phyloP scores from a whole-genome alignment of 306 rosid species.

The Nissolia schottii region DNA sequence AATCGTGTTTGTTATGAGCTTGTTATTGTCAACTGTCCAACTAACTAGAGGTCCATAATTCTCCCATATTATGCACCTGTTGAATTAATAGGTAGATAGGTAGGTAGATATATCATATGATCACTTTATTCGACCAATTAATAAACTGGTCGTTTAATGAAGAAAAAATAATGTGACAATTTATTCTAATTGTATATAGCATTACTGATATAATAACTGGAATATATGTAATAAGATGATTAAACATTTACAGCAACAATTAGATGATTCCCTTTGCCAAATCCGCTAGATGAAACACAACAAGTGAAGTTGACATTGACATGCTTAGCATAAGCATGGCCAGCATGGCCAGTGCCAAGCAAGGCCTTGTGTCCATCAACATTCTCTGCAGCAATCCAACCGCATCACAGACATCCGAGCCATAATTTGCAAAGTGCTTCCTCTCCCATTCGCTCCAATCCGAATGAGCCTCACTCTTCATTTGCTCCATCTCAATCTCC shows the following conservation, averaged over 20 bases:
- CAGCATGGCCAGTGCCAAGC: conserved; percentile 32
- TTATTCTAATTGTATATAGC: too few relatives aligned
- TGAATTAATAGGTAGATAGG: background rate
- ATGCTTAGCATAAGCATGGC: conserved; percentile 27
- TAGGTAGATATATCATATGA: too few relatives aligned
- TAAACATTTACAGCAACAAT: background rate
- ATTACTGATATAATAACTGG: too few relatives aligned
- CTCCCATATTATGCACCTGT: background rate
- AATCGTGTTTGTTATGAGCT: background rate
- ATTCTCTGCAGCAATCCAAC: conserved; percentile 48
- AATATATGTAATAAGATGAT: background rate
- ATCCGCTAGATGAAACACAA: conserved; percentile 24
- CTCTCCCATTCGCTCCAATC: conserved; percentile 65
- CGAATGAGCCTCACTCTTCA: background rate
- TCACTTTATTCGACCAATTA: too few relatives aligned
- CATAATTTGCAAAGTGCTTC: conserved; percentile 33
- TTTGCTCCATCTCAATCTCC: conserved; percentile 32
- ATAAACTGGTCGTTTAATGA: too few relatives aligned
- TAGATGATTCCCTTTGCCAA: conserved; percentile 20
- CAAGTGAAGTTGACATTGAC: conserved; percentile 23
- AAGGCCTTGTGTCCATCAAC: conserved; percentile 54
- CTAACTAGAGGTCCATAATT: background rate
- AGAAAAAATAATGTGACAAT: too few relatives aligned
- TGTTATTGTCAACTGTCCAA: background rate
- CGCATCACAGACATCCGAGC: conserved; percentile 30